A percentile compares a stretch with the other conserved stretches of the same genome.
phyloP scores from a whole-genome alignment of 2,329 filamentous ascomycete species.

The Cladorrhinum sp. region DNA sequence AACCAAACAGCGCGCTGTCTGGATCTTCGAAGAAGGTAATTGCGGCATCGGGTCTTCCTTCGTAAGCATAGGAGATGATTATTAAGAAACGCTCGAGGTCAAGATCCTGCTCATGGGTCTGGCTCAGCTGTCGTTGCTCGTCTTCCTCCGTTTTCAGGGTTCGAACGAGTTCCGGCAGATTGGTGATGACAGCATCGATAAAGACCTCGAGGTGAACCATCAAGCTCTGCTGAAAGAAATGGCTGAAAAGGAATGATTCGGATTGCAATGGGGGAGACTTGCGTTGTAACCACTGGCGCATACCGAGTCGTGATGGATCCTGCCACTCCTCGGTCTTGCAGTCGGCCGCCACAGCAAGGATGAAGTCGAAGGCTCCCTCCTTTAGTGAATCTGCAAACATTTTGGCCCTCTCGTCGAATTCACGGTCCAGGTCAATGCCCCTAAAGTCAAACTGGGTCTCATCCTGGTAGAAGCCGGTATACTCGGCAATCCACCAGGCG shows the following conservation, averaged over 20 bases:
- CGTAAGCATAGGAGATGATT: slow-evolving; percentile 87
- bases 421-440: slow-evolving; percentile 63
- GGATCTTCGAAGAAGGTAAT: slow-evolving; percentile 88
- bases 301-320: slow-evolving; percentile 77
- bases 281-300: slow-evolving; percentile 78
- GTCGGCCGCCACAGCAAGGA: slow-evolving; percentile 80
- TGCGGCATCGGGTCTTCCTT: slow-evolving; percentile 78
- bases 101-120: slow-evolving; percentile 63
- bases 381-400: slow-evolving; percentile 74
- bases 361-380: slow-evolving; percentile 88
- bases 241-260: slow-evolving; percentile 66
- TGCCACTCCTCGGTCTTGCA: slow-evolving; percentile 80
- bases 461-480: slow-evolving; percentile 85
- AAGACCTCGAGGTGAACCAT: slow-evolving; percentile 84
- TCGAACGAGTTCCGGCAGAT: slow-evolving; percentile 88
- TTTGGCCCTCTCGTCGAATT: slow-evolving; percentile 68
- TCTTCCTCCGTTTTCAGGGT: slow-evolving; percentile 86
- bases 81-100: slow-evolving; percentile 88
- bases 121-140: slow-evolving; percentile 70
- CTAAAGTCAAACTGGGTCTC: slow-evolving; percentile 58
- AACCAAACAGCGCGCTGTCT: slow-evolving; percentile 90
- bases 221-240: slow-evolving; percentile 67
- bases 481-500: slow-evolving; percentile 88
- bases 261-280: slow-evolving; percentile 68
- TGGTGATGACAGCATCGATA: slow-evolving; percentile 88